Conservation (phyloP, 2,329 filamentous ascomycete species). For the Boeremia lycopersici region DNA sequence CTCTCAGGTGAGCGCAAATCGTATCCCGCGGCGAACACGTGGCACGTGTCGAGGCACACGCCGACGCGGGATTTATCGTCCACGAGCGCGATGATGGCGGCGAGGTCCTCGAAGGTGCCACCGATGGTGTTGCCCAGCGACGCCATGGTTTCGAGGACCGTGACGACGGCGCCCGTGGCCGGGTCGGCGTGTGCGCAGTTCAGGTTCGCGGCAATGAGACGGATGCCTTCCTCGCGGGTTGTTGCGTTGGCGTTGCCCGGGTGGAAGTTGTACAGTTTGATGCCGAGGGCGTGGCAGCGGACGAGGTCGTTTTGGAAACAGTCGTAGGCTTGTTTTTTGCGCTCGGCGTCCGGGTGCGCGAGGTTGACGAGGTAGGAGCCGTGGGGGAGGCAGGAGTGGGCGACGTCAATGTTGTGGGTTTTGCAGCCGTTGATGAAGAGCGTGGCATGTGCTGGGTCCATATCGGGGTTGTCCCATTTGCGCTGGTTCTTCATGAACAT, state of each 20-base stretch:
- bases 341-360: slow-evolving; percentile 78
- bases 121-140: slow-evolving; percentile 84
- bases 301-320: slow-evolving; percentile 87
- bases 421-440: slow-evolving; percentile 73
- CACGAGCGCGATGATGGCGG: slow-evolving; percentile 79
- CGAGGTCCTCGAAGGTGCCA: slow-evolving; percentile 81
- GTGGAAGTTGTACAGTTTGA: slow-evolving; percentile 96
- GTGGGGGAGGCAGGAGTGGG: slow-evolving; percentile 82
- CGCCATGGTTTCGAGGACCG: slow-evolving; percentile 95
- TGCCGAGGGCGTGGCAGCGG: slow-evolving; percentile 84
- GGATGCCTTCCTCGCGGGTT: slow-evolving; percentile 71
- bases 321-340: slow-evolving; percentile 83
- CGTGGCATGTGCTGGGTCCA: slow-evolving; percentile 69
- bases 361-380: slow-evolving; percentile 97
- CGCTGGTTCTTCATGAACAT: slow-evolving; percentile 95
- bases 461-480: slow-evolving; percentile 86
- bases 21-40: slow-evolving; percentile 92
- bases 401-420: slow-evolving; percentile 72
- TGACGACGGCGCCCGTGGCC: slow-evolving; percentile 72
- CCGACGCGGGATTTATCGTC: slow-evolving; percentile 84
- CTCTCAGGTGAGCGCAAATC: slow-evolving; percentile 78
- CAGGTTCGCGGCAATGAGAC: slow-evolving; percentile 78
- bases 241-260: slow-evolving; percentile 79
- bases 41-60: slow-evolving; percentile 96
- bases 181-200: slow-evolving; percentile 78